A percentile compares a stretch with the other conserved stretches of the same genome.
phyloP scores from a whole-genome alignment of 2,329 filamentous ascomycete genomes.

The Calonectria henricotiae region DNA sequence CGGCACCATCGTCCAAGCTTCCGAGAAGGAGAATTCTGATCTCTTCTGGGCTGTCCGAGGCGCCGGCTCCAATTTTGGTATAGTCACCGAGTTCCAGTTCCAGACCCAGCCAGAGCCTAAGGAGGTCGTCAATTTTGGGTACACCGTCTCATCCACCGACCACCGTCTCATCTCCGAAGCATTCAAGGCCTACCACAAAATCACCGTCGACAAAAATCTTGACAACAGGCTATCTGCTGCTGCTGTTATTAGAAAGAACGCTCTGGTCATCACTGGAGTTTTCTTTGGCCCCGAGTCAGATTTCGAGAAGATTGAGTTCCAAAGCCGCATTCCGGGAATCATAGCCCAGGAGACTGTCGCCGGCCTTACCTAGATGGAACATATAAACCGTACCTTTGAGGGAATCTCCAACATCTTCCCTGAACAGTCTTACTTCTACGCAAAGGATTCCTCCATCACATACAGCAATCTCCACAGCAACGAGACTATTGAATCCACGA shows the following conservation, averaged over 20 bases:
- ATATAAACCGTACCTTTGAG: conserved; percentile 9
- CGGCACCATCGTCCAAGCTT: not conserved
- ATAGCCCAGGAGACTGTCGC: not conserved
- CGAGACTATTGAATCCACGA: conserved; percentile 1
- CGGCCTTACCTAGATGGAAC: conserved; percentile 2
- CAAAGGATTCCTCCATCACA: conserved; percentile 24
- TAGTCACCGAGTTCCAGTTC: conserved; percentile 26
- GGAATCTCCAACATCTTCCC: not conserved
- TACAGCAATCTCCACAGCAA: conserved; percentile 14
- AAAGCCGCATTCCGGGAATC: conserved; percentile 4
- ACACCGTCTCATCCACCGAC: conserved; percentile 7
- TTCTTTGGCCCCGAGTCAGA: conserved; percentile 14
- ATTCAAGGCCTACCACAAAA: conserved; percentile 22
- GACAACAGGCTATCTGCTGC: not conserved
- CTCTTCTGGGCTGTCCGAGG: conserved; percentile 19
- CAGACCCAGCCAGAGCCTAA: conserved; percentile 23
- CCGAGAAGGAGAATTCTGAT: not conserved
- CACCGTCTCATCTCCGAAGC: conserved; percentile 1
- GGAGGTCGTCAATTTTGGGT: conserved; percentile 8
- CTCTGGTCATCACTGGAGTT: not conserved
- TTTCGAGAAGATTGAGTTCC: conserved; percentile 7
- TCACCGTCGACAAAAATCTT: not conserved
- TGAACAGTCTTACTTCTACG: conserved; percentile 28
- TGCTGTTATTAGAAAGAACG: not conserved
- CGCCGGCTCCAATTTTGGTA: conserved; percentile 19